Evolutionary conservation across 1,139 yeast species (phyloP).

Genomic region (Diutina pseudorugosa): DNA sequence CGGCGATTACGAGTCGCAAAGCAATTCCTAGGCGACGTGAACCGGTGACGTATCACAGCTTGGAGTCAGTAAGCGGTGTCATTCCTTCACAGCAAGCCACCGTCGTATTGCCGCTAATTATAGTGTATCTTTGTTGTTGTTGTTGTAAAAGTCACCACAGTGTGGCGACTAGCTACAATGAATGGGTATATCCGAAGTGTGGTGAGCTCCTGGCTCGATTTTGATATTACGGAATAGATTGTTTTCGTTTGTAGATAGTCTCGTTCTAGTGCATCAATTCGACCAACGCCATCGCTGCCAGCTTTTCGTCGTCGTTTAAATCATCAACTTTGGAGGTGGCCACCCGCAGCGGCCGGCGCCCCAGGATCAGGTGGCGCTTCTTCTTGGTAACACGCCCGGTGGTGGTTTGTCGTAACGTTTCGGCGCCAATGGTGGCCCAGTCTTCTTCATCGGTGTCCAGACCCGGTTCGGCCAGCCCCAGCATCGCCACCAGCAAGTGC

Average conservation of each 20-base stretch:
- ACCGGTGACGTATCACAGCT: neutral
- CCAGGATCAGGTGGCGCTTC: slow-evolving; percentile 6
- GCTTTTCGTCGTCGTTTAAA: slow-evolving; percentile 26
- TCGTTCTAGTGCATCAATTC: slow-evolving; percentile 29
- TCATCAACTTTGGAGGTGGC: neutral
- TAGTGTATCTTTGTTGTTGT: too few species aligned
- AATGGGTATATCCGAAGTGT: too few species aligned
- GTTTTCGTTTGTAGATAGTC: neutral
- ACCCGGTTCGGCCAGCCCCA: slow-evolving; percentile 5
- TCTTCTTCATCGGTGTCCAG: slow-evolving; percentile 86
- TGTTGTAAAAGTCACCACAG: too few species aligned
- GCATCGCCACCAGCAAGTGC: slow-evolving; percentile 4
- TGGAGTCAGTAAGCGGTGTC: too few species aligned
- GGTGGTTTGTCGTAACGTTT: slow-evolving; percentile 20
- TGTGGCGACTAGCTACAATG: too few species aligned
- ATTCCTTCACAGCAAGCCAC: neutral
- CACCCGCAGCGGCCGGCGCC: slow-evolving; percentile 5
- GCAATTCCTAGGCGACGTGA: neutral
- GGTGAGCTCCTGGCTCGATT: neutral
- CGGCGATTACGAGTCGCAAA: neutral
- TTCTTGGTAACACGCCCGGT: neutral
- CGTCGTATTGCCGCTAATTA: too few species aligned
- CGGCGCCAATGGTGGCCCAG: slow-evolving; percentile 86
- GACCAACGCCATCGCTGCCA: slow-evolving; percentile 53
- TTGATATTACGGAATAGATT: neutral